Base-by-base conservation (phyloP, 2,329 filamentous ascomycete genomes). In the Fusarium anthophilum region DNA sequence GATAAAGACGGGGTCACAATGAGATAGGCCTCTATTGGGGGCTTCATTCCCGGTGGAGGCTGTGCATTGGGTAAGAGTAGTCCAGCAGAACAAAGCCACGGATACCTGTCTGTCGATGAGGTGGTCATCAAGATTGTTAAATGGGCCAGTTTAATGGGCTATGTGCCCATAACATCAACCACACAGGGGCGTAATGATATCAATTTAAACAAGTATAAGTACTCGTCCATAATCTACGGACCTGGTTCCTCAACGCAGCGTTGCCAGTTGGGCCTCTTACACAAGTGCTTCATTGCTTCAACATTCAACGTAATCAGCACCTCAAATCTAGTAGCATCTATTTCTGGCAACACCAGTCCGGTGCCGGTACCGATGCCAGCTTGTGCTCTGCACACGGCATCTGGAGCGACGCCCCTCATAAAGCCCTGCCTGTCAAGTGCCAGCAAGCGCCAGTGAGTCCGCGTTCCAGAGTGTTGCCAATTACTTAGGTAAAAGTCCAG, bases 1-100 rank as follows among this genome's bases (percentile, higher is more conserved):
- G n/a, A 37, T 53, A 1, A 20, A 35, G 3, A 35, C 6, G 0
- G 20, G 0, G 26, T 0, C 0, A 8, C 1, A 8, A 2, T 1
- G 45, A 15, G 3, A 17, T 22, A 0, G 9, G 20, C 13, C 18
- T 22, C 1, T 13, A 0, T 9, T 14, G 28, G 28, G 28, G 28
- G 3, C 28, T 30, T 30, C 3, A 30, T 3, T 30, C 4, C 9
- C 4, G 28, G 28, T 30, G 28, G 28, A 30, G 28, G 28, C 28
- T 30, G 9, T 30, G 28, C 28, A 11, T 3, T 30, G 28, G 28
- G 28, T 30, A 30, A 30, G 28, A 30, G 8, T 30, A 28, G 26
- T 28, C 7, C 7, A 20, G 43, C 12, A 26, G 8, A 6, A 12
- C 0, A 20, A 9, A 20, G 4, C 1, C 24, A 0, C 1, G 14